Conservation (phyloP, 108 stramenopile genomes). For the Nannochloropsis gaditana region DNA sequence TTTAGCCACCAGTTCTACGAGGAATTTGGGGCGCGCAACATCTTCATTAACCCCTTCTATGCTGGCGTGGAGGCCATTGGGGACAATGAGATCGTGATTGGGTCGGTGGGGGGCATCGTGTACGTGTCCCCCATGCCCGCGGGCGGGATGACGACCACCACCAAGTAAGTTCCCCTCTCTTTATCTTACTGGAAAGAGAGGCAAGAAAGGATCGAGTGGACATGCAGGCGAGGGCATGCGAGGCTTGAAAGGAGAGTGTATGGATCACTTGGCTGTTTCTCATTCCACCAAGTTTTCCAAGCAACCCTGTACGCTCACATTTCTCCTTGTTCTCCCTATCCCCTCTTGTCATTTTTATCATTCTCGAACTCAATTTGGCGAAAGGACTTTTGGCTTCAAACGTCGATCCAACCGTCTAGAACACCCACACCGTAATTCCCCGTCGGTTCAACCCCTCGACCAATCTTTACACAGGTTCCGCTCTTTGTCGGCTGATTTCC, state of each 20-base stretch:
- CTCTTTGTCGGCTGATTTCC: background rate
- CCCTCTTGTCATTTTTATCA: background rate
- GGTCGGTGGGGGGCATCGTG: background rate
- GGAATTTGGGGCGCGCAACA: background rate
- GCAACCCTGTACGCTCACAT: background rate
- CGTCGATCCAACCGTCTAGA: background rate
- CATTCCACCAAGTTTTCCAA: background rate
- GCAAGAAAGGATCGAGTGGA: background rate
- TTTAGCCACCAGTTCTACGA: background rate
- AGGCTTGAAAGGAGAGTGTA: background rate
- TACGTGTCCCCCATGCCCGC: background rate
- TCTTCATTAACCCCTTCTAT: background rate
- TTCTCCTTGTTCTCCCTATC: background rate
- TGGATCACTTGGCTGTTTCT: background rate
- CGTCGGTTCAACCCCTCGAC: background rate
- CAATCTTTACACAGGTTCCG: background rate
- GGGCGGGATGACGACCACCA: background rate
- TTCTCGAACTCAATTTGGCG: background rate
- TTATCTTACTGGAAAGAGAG: background rate
- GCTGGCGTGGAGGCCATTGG: slow-evolving; percentile 14
- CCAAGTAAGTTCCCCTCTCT: background rate
- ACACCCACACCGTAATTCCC: background rate
- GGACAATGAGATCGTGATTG: background rate
- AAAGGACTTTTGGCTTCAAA: background rate
- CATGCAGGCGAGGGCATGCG: too few species aligned